Percentiles rank a stretch among this genome's conserved stretches.
phyloP scores from a whole-genome alignment of 495 filamentous ascomycete genomes.

The Wilcoxina mikolae region DNA sequence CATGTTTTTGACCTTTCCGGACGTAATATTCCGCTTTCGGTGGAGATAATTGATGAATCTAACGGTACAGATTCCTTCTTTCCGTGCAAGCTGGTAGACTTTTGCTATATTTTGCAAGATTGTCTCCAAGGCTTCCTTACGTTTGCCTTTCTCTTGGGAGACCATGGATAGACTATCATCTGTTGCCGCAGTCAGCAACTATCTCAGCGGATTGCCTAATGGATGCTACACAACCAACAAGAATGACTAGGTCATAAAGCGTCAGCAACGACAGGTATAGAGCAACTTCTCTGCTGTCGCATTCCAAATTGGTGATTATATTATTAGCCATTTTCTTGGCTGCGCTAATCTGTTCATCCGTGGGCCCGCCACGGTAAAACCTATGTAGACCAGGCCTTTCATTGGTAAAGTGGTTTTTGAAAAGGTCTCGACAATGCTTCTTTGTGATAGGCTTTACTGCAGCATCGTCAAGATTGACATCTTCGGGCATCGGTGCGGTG shows the following conservation, averaged over 20 bases:
- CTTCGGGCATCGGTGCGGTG: too few relatives aligned
- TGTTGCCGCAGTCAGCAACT: slow-evolving; percentile 7
- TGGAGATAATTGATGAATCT: slow-evolving; percentile 54
- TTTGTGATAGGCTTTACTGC: too few relatives aligned
- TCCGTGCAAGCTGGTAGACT: slow-evolving; percentile 49
- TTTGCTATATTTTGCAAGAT: slow-evolving; percentile 46
- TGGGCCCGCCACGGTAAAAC: too few relatives aligned
- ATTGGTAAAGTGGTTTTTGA: too few relatives aligned
- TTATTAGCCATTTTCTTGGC: too few relatives aligned
- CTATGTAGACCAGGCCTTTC: too few relatives aligned
- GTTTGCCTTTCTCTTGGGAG: slow-evolving; percentile 45
- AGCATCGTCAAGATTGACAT: too few relatives aligned
- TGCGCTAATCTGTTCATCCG: too few relatives aligned
- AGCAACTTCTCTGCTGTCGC: slow-evolving; percentile 13
- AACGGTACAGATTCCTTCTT: slow-evolving; percentile 45
- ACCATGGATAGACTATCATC: slow-evolving; percentile 60
- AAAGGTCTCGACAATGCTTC: too few relatives aligned
- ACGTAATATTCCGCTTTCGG: slow-evolving; percentile 40
- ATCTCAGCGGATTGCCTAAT: not conserved
- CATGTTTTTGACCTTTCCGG: slow-evolving; percentile 41
- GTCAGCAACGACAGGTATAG: slow-evolving; percentile 9
- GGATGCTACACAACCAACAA: slow-evolving; percentile 33
- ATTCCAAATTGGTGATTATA: too few relatives aligned
- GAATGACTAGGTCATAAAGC: slow-evolving; percentile 18
- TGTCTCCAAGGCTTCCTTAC: slow-evolving; percentile 48